Evolutionary conservation across 495 filamentous ascomycete species (phyloP).

Genomic region (Xylaria grammica): DNA sequence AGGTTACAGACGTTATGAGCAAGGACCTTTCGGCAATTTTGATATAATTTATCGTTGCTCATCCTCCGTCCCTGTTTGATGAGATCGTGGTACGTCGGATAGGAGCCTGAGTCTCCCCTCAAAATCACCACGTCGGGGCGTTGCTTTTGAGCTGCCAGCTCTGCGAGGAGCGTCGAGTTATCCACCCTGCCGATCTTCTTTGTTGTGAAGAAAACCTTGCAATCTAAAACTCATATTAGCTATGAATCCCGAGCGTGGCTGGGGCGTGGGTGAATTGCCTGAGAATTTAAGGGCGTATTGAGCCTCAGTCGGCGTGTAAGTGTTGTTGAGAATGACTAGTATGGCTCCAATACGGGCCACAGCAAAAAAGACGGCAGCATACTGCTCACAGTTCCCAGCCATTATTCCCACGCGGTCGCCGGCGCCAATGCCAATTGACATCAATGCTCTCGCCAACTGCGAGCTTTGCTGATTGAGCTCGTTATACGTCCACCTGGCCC

Average conservation of each 20-base stretch:
- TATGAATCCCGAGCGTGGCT: background rate
- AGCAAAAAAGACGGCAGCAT: conserved; percentile 71
- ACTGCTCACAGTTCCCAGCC: conserved; percentile 75
- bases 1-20: conserved; percentile 70
- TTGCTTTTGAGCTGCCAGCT: conserved; percentile 49
- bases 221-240: conserved; percentile 41
- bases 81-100: conserved; percentile 59
- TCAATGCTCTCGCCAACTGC: conserved; percentile 61
- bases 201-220: conserved; percentile 68
- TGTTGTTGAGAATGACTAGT: conserved; percentile 73
- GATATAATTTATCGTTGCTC: conserved; percentile 38
- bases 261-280: conserved; percentile 44
- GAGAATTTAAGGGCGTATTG: conserved; percentile 68
- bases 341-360: conserved; percentile 69
- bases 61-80: conserved; percentile 47
- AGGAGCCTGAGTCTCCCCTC: conserved; percentile 53
- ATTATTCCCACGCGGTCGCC: conserved; percentile 72
- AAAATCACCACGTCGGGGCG: conserved; percentile 58
- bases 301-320: conserved; percentile 68
- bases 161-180: conserved; percentile 57
- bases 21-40: conserved; percentile 50
- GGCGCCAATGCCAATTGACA: conserved; percentile 63
- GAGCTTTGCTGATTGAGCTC: conserved; percentile 65
- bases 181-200: conserved; percentile 63
- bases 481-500: conserved; percentile 69